These are phyloP conservation scores for Zygotorulaspora mrakii DNA, from an alignment of 1,139 yeast genomes.

Conservation along the genomic window DNA sequence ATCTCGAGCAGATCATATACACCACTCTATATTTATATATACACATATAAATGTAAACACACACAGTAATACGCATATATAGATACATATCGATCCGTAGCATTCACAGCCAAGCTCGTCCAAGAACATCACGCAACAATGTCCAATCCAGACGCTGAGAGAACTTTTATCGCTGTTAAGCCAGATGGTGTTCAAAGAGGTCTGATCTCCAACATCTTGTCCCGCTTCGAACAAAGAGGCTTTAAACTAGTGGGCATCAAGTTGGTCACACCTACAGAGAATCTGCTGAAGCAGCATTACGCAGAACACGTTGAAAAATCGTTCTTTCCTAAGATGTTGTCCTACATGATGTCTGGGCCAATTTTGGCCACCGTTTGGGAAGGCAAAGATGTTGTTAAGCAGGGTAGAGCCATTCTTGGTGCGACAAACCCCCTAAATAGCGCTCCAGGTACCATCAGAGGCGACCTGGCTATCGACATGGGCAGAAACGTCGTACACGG, in stretches of 20 bases:
- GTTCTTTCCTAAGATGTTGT: slow-evolving; percentile 91
- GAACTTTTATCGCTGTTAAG: slow-evolving; percentile 98
- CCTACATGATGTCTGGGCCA: slow-evolving; percentile 98
- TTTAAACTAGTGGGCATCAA: slow-evolving; percentile 96
- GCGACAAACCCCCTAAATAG: slow-evolving; percentile 98
- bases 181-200: slow-evolving; percentile 99
- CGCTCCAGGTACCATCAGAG: slow-evolving; percentile 99
- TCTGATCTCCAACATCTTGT: slow-evolving; percentile 79
- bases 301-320: slow-evolving; percentile 93
- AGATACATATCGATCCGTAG: no score
- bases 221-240: slow-evolving; percentile 96
- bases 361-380: slow-evolving; percentile 99
- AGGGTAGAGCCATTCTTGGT: slow-evolving; percentile 96
- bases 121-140: no score
- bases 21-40: no score
- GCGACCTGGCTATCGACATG: slow-evolving; percentile 92
- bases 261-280: slow-evolving; percentile 83
- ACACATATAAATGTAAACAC: no score
- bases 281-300: slow-evolving; percentile 88
- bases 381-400: slow-evolving; percentile 99
- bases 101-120: no score
- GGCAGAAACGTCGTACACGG: slow-evolving; percentile 99
- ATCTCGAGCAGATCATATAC: no score
- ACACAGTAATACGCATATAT: no score
- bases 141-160: slow-evolving; percentile 63